A percentile compares a stretch with the other conserved stretches of the same genome.
Conservation (phyloP, 768 basidiomycete species). For the Mycena polygramma region DNA sequence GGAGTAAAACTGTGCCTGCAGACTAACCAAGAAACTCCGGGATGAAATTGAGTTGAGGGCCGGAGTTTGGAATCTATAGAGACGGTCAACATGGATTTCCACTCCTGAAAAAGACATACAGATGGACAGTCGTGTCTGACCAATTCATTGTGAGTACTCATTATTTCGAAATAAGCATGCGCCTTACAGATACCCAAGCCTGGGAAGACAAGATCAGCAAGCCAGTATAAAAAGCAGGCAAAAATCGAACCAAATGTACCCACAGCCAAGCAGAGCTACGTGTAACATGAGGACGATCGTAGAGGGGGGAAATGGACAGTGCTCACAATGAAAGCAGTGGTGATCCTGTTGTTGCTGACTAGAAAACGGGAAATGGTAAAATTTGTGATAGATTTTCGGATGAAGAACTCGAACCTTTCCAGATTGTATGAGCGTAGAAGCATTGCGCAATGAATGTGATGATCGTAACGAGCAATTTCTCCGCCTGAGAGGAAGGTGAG, state of each 20-base stretch:
- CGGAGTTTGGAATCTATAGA: slow-evolving; percentile 24
- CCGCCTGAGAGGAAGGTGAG: slow-evolving; percentile 3
- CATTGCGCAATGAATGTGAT: slow-evolving; percentile 30
- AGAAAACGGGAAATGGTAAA: not conserved
- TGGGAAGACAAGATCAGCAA: not conserved
- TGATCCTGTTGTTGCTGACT: slow-evolving; percentile 16
- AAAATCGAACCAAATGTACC: slow-evolving; percentile 17
- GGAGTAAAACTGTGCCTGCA: too few species aligned
- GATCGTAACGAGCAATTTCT: slow-evolving; percentile 28
- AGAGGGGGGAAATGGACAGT: not conserved
- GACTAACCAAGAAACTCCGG: slow-evolving; percentile 26
- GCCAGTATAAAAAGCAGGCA: not conserved
- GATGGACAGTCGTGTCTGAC: slow-evolving; percentile 31
- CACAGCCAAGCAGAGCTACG: slow-evolving; percentile 13
- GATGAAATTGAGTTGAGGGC: slow-evolving; percentile 27
- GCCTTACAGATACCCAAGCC: slow-evolving; percentile 29
- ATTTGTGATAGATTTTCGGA: not conserved
- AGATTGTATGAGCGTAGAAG: slow-evolving; percentile 30
- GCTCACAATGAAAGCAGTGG: slow-evolving; percentile 18
- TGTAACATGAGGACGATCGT: not conserved
- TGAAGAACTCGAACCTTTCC: slow-evolving; percentile 13
- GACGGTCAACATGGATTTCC: not conserved
- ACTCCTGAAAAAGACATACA: slow-evolving; percentile 8
- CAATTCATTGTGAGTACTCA: not conserved
- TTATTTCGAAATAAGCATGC: not conserved